These are phyloP conservation scores for Emydomyces testavorans DNA, from an alignment of 2,329 filamentous ascomycete species.

Conservation along the genomic window DNA sequence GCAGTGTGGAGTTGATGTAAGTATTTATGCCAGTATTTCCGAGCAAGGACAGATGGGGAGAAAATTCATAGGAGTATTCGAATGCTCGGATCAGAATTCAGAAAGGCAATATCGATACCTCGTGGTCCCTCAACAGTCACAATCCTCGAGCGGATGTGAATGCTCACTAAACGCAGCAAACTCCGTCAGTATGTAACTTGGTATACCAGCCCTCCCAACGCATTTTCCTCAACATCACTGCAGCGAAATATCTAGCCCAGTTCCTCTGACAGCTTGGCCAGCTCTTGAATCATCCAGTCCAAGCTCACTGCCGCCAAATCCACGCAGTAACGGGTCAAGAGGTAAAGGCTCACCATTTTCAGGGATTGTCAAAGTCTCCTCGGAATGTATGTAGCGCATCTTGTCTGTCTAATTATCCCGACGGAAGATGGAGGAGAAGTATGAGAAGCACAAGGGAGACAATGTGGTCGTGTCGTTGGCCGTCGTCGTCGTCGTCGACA, in stretches of 20 bases:
- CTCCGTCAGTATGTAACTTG: slow-evolving; percentile 17
- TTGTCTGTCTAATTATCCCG: slow-evolving; percentile 42
- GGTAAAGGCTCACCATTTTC: slow-evolving; percentile 70
- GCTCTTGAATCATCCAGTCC: not conserved
- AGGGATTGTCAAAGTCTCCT: slow-evolving; percentile 90
- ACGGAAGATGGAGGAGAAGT: slow-evolving; percentile 23
- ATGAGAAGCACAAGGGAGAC: slow-evolving; percentile 9
- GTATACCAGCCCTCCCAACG: not conserved
- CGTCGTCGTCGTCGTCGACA: slow-evolving; percentile 21
- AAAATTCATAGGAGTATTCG: slow-evolving; percentile 11
- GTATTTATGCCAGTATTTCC: not conserved
- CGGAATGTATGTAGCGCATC: slow-evolving; percentile 99
- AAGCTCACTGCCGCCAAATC: not conserved
- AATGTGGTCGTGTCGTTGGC: slow-evolving; percentile 20
- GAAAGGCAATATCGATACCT: slow-evolving; percentile 43
- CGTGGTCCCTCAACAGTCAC: slow-evolving; percentile 96
- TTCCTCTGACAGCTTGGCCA: not conserved
- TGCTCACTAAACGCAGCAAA: slow-evolving; percentile 60
- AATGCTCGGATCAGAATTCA: slow-evolving; percentile 14
- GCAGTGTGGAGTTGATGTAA: not conserved
- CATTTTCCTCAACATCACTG: not conserved
- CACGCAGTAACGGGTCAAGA: not conserved
- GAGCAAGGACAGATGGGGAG: not conserved
- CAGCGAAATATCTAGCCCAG: not conserved
- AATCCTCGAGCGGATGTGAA: slow-evolving; percentile 90